Evolutionary conservation across 257 asterid species (phyloP), one percentile per base, ranked within the genome.

Genomic region (Solanum infundibuliforme): DNA sequence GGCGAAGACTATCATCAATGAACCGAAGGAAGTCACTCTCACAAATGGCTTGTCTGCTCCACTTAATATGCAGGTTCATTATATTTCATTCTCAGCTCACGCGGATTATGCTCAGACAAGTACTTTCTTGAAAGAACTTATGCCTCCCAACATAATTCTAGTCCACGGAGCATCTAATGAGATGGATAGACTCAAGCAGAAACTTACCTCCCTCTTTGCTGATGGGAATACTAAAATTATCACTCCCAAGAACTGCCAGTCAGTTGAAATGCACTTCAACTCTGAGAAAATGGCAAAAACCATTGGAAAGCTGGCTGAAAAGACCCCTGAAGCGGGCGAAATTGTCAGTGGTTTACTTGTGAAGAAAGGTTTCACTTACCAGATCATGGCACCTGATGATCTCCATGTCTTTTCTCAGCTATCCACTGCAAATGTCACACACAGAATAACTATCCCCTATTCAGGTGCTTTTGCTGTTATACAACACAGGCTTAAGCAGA

Each of bases 291-390:
- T 93, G 94, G 98, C 99, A 3, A 97, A 97, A 93, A 88, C 95
- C 12, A 92, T 96, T 16, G 99, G 99, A 32, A 97, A 89, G 92
- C 91, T 95, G 89, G 99, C 98, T 10, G 98, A 90, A 84, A 94
- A 91, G 90, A 72, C 90, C 25, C 98, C 99, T 46, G 93, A 88
- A 86, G 95, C 89, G 87, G 98, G 99, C 8, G 98, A 92, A 90
- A 89, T 91, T 25, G 98, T 97, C 41, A 94, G 98, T 36, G 99
- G 99, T 32, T 93, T 97, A 89, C 99, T 95, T 77, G 98, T 96
- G 13, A 97, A 97, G 90, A 97, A 95, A 87, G 99, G 99, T 27
- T 97, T 97, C 93, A 94, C 99, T 3, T 97, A 97, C 91, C 99
- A 97, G 93, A 93, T 97, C 87, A 94, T 97, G 98, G 97, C 98